These are phyloP conservation scores for Aquanectria penicillioides DNA, from an alignment of 2,329 filamentous ascomycete species.

Conservation along the genomic window DNA sequence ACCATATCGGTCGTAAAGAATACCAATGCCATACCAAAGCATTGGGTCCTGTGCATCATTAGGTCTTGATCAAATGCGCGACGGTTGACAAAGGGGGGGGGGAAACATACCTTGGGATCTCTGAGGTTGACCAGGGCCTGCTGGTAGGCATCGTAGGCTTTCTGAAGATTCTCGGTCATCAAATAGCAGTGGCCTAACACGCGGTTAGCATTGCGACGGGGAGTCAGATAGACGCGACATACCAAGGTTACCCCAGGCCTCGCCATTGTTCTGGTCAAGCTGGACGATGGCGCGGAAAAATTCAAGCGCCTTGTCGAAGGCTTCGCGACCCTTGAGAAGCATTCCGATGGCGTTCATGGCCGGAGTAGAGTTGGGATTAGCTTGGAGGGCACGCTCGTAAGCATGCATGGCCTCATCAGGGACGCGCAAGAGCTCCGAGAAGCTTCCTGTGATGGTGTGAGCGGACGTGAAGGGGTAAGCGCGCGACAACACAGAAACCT, in stretches of 20 bases:
- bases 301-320: conserved; percentile 93
- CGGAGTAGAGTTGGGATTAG: conserved; percentile 87
- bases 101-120: conserved; percentile 82
- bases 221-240: conserved; percentile 45
- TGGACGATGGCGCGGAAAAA: conserved; percentile 92
- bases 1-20: conserved; percentile 95
- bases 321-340: conserved; percentile 90
- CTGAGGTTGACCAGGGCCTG: conserved; percentile 92
- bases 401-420: conserved; percentile 88
- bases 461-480: conserved; percentile 29
- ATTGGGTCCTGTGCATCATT: conserved; percentile 78
- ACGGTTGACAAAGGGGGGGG: background rate
- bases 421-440: conserved; percentile 88
- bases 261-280: conserved; percentile 87
- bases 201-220: conserved; percentile 28
- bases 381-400: conserved; percentile 88
- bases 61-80: conserved; percentile 7
- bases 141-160: conserved; percentile 96
- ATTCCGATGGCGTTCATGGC: conserved; percentile 96
- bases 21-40: conserved; percentile 98
- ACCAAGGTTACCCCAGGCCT: conserved; percentile 97
- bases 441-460: conserved; percentile 69
- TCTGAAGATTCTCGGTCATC: conserved; percentile 98
- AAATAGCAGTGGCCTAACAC: conserved; percentile 89
- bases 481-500: conserved; percentile 51